Percentiles rank a stretch among this genome's conserved stretches.
Evolutionary conservation across 768 basidiomycete species (phyloP).

Genomic region (Coprinopsis strossmayeri): DNA sequence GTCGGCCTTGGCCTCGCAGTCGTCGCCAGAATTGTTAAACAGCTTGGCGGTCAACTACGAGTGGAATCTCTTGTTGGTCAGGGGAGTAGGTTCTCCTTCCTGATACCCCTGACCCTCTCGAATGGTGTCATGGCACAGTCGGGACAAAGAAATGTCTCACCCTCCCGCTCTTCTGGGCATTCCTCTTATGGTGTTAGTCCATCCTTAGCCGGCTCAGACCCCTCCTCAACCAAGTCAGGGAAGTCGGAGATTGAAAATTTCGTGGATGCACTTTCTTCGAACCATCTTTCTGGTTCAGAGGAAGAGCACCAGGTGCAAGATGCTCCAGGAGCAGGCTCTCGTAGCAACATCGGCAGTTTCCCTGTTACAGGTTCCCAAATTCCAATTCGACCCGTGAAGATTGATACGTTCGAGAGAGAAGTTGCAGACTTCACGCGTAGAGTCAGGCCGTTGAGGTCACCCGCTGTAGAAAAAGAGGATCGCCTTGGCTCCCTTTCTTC

Average conservation of each 20-base stretch:
- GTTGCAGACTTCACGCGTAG: neutral
- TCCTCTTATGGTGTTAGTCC: slow-evolving; percentile 15
- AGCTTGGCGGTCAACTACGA: slow-evolving; percentile 71
- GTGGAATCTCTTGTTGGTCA: slow-evolving; percentile 63
- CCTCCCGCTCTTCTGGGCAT: slow-evolving; percentile 5
- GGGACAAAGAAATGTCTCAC: slow-evolving; percentile 16
- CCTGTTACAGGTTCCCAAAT: slow-evolving; percentile 20
- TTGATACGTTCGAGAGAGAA: slow-evolving; percentile 21
- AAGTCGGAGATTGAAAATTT: slow-evolving; percentile 37
- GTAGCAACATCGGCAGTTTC: slow-evolving; percentile 14
- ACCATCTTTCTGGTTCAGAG: slow-evolving; percentile 17
- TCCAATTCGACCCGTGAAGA: slow-evolving; percentile 30
- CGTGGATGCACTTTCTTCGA: slow-evolving; percentile 41
- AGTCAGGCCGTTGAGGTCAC: neutral
- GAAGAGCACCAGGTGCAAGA: neutral
- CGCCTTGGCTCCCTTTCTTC: slow-evolving; percentile 7
- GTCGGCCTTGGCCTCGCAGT: slow-evolving; percentile 73
- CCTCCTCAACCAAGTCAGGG: slow-evolving; percentile 19
- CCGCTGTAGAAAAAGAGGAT: slow-evolving; percentile 3
- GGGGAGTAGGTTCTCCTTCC: slow-evolving; percentile 69
- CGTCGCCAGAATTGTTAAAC: slow-evolving; percentile 74
- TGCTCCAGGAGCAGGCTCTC: slow-evolving; percentile 1
- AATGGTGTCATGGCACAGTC: slow-evolving; percentile 11
- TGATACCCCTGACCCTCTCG: slow-evolving; percentile 54
- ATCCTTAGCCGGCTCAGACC: slow-evolving; percentile 13